Base-by-base conservation (phyloP, 306 rosid species). In the Acacia crassicarpa region DNA sequence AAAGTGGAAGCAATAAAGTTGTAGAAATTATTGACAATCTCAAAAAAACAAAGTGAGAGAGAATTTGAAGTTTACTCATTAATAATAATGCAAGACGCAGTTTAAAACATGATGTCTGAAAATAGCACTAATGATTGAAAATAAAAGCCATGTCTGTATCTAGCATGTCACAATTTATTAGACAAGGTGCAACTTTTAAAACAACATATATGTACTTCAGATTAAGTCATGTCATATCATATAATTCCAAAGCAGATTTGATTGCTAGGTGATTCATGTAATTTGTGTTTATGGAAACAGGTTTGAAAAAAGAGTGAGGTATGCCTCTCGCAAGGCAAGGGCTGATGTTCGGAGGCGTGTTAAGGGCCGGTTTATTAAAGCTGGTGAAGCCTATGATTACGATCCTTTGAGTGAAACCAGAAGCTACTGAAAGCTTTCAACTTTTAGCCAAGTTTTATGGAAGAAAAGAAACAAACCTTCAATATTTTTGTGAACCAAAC, bases 251-350 rank as follows among this genome's bases (percentile, higher is more conserved):
- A 44, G 15, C 40, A 48, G 80, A 51, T 53, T 61, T 77, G 22
- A 33, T 80, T 19, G 48, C 72, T 35, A 40, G 67, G 38, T 83
- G 81, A 74, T 61, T 67, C 76, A 84, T 45, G 48, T 75, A 23
- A 14, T 4, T 72, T 48, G 38, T 77, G 76, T 13, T 78, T 73
- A 22, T 75, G 58, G 51, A 80, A 58, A 72, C 65, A 95, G 97
- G 92, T 93, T 95, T 22, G 97, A 91, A 40, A 95, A 95, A 86
- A 91, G 80, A 82, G 97, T 95, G 78, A 87, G 99, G 79, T 93
- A 95, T 62, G 97, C 89, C 74, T 93, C 99, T 78, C 98, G 97
- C 71, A 95, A 95, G 87, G 98, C 92, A n/a, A 89, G 98, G 83
- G 99, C 98, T 1, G 99, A 67, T 35, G 48, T 38, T 38, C 25